Base-by-base conservation (phyloP, 495 filamentous ascomycete species). In the Daldinia vernicosa region DNA sequence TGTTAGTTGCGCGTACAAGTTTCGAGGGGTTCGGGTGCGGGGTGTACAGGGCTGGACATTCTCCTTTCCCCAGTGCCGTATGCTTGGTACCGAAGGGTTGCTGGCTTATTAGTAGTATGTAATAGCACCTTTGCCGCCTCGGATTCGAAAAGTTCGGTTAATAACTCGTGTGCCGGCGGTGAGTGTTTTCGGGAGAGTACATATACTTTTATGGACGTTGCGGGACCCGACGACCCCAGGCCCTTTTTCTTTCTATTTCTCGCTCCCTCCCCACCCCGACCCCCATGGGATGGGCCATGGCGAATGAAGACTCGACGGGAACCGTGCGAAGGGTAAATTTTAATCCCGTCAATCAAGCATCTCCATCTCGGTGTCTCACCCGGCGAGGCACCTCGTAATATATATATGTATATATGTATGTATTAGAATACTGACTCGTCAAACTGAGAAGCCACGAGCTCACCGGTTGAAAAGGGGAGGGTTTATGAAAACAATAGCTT, bases 21-120 rank as follows among this genome's bases (percentile, higher is more conserved):
- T 30, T 32, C 30, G 27, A 19, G 53, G 28, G 66, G 32, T 22
- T 50, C 69, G 69, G 69, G 69, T 69, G 66, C 58, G 66, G 70
- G 66, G 66, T 55, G 55, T 69, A 30, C 66, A 68, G 57, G 66
- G 52, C 70, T 58, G 61, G 56, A 53, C 15, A 53, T 59, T 33
- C 43, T 51, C 30, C 39, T 64, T 61, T 60, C 56, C 60, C 65
- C 51, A 66, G 66, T 45, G 51, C 70, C 70, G 61, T 30, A 69
- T 62, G 26, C 47, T 56, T 68, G 70, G 70, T 68, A 72, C 59
- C 59, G 69, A 67, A n/a, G 52, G 45, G 24, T 60, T 26, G 57
- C 62, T 19, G 51, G 57, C 45, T 62, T 63, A 45, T 59, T n/a
- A n/a, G n/a, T n/a, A n/a, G n/a, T n/a, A n/a, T n/a, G n/a, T n/a